Conservation (phyloP, 169 alveolate genomes). For the Amoebophrya sp. region DNA sequence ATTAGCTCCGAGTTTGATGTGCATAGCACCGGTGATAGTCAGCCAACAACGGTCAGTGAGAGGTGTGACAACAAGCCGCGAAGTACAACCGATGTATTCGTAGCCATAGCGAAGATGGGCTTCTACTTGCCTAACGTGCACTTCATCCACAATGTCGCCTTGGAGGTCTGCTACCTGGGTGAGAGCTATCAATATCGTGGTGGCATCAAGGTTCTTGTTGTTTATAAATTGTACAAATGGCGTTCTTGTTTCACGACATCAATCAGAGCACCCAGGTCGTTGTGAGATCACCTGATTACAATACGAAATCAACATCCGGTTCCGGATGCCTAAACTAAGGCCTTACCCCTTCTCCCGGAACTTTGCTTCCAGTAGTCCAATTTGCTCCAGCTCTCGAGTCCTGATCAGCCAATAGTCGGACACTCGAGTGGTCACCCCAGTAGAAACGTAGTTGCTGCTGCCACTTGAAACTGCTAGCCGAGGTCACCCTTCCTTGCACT, state of each 20-base stretch:
- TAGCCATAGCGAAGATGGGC: constrained; percentile 74
- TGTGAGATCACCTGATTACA: neutral
- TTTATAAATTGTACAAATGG: too few species aligned
- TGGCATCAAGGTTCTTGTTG: too few species aligned
- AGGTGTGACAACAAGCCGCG: constrained; percentile 89
- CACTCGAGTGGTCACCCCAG: constrained; percentile 61
- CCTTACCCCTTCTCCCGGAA: neutral
- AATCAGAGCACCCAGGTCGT: neutral
- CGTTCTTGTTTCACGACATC: neutral
- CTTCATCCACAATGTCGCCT: constrained; percentile 56
- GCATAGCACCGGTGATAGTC: constrained; percentile 79
- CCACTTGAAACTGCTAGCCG: constrained; percentile 77
- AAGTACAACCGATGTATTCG: constrained; percentile 90
- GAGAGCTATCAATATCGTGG: neutral
- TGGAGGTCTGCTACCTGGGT: neutral
- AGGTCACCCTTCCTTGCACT: constrained; percentile 56
- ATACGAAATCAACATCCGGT: neutral
- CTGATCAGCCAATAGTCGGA: too few species aligned
- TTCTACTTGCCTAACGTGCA: constrained; percentile 72
- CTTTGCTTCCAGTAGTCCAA: constrained; percentile 23
- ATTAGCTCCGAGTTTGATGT: constrained; percentile 80
- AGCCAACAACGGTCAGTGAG: constrained; percentile 92
- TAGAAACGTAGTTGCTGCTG: constrained; percentile 79
- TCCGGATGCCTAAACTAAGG: neutral
- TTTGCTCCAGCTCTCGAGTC: too few species aligned